These are phyloP conservation scores for Termitomyces sp. DNA, from an alignment of 768 basidiomycete species.

Conservation along the genomic window DNA sequence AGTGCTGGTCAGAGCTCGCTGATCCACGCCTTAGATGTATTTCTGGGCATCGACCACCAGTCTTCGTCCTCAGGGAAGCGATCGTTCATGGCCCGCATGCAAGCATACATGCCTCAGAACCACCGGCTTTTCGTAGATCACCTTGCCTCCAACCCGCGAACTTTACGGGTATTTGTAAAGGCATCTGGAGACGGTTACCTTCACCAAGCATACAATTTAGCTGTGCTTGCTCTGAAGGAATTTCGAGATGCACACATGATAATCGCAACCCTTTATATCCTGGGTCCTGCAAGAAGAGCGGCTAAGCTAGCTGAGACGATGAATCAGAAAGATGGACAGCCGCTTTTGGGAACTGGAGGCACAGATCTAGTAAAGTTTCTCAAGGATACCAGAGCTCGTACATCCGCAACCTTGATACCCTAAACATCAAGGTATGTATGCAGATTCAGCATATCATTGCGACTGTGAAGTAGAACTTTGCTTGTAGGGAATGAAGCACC, in stretches of 20 bases:
- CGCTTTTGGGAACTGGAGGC: conserved; percentile 68
- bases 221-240: conserved; percentile 58
- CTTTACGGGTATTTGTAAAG: conserved; percentile 51
- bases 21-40: conserved; percentile 68
- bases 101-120: conserved; percentile 76
- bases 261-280: conserved; percentile 69
- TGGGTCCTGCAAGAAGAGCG: conserved; percentile 53
- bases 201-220: conserved; percentile 54
- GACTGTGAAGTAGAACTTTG: background rate
- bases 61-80: conserved; percentile 17
- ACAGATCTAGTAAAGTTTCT: conserved; percentile 74
- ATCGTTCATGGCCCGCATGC: conserved; percentile 67
- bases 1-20: conserved; percentile 81
- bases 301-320: conserved; percentile 14
- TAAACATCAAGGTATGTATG: too few species aligned
- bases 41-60: conserved; percentile 60
- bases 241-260: conserved; percentile 76
- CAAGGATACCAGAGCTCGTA: conserved; percentile 66
- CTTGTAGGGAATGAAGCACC: background rate
- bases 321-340: conserved; percentile 19
- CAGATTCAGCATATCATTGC: too few species aligned
- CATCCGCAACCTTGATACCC: conserved; percentile 33
- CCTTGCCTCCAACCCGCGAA: conserved; percentile 52
- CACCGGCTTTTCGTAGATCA: conserved; percentile 76
- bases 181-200: conserved; percentile 22